Evolutionary conservation across 2,329 filamentous ascomycete genomes (phyloP).

Genomic region (Sphaerostilbella broomeana): DNA sequence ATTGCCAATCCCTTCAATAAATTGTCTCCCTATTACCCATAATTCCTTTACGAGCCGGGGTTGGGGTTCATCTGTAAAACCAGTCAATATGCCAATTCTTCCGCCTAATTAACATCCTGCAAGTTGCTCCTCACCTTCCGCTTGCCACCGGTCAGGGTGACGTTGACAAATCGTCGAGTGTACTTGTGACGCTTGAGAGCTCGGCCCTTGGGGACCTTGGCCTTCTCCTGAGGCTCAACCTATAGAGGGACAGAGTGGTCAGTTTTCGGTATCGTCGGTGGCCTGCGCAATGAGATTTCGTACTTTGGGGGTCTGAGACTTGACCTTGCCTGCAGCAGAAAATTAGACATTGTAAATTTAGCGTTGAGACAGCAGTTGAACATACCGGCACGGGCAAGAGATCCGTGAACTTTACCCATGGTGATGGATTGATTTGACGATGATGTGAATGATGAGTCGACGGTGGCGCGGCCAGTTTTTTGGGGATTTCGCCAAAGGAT

Average conservation of each 20-base stretch:
- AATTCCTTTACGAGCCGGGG: constrained; percentile 58
- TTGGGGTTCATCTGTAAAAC: constrained; percentile 75
- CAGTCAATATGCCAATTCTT: constrained; percentile 19
- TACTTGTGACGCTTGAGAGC: constrained; percentile 96
- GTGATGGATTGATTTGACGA: constrained; percentile 40
- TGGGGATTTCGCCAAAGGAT: constrained; percentile 32
- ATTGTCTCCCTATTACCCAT: constrained; percentile 19
- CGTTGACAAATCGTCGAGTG: constrained; percentile 97
- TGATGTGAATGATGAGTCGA: constrained; percentile 31
- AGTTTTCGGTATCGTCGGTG: constrained; percentile 25
- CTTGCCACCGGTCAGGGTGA: constrained; percentile 96
- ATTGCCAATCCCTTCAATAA: constrained; percentile 25
- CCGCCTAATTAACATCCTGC: not conserved
- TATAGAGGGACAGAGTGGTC: constrained; percentile 31
- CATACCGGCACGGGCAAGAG: constrained; percentile 74
- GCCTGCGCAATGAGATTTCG: constrained; percentile 29
- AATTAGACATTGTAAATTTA: constrained; percentile 40
- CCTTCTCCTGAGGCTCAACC: constrained; percentile 90
- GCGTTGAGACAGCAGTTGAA: constrained; percentile 14
- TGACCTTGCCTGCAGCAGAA: constrained; percentile 81
- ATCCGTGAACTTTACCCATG: constrained; percentile 93
- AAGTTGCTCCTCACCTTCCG: constrained; percentile 64
- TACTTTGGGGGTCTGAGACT: constrained; percentile 92
- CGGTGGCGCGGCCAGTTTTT: constrained; percentile 26
- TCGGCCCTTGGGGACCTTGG: constrained; percentile 94